Conservation (phyloP, 129 eudicot species). For the Flaveria sonorensis region DNA sequence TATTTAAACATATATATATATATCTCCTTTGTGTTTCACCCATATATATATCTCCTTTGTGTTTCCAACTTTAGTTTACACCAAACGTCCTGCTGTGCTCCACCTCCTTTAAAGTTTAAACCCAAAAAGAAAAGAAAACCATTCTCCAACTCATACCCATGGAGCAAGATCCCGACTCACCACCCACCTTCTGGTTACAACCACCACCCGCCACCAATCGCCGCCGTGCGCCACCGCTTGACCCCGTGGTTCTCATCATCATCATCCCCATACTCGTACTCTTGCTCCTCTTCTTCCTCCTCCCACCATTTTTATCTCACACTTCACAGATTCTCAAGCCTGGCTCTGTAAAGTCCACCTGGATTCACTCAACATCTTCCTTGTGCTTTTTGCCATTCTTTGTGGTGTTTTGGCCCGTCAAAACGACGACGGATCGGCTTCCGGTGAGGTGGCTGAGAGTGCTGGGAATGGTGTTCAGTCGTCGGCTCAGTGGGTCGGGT, state of each 20-base stretch:
- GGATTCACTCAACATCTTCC: constrained; percentile 64
- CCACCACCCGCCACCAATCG: constrained; percentile 39
- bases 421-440: constrained; percentile 52
- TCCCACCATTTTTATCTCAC: constrained; percentile 58
- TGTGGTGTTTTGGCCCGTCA: constrained; percentile 73
- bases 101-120: not conserved
- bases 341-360: constrained; percentile 54
- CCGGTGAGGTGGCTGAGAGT: not conserved
- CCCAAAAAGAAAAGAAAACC: not conserved
- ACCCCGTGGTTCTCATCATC: constrained; percentile 64
- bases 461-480: constrained; percentile 2
- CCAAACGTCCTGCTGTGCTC: not conserved
- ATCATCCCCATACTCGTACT: constrained; percentile 52
- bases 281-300: constrained; percentile 42
- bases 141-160: constrained; percentile 35
- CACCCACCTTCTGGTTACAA: constrained; percentile 60
- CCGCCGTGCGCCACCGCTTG: constrained; percentile 53
- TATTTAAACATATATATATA: too few relatives aligned
- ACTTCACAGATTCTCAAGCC: constrained; percentile 51
- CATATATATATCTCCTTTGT: too few relatives aligned
- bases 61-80: constrained; percentile 7
- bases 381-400: constrained; percentile 69
- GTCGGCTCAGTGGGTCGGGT: constrained; percentile 44
- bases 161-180: constrained; percentile 67
- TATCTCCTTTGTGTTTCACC: too few relatives aligned